phyloP scores from a whole-genome alignment of 1,284 basidiomycete genomes.

The Malassezia caprae region DNA sequence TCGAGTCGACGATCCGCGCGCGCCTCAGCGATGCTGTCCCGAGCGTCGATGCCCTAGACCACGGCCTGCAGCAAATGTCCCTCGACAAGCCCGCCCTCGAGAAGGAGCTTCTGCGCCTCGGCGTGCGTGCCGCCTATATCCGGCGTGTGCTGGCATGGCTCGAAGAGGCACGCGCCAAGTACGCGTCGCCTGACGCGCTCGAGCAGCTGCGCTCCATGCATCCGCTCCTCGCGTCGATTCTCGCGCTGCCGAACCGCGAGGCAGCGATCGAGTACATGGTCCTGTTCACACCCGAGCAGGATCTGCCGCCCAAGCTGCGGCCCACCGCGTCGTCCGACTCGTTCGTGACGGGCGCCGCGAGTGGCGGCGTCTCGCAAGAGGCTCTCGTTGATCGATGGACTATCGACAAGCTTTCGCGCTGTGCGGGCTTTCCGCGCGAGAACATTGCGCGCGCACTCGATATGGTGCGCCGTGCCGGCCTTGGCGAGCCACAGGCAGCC shows the following conservation, averaged over 20 bases:
- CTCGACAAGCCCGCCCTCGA: slow-evolving; percentile 24
- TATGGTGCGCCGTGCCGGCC: slow-evolving; percentile 1
- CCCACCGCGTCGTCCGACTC: slow-evolving; percentile 58
- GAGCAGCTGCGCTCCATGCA: slow-evolving; percentile 16
- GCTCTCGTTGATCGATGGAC: slow-evolving; percentile 66
- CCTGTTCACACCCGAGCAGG: slow-evolving; percentile 66
- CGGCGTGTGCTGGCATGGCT: slow-evolving; percentile 35
- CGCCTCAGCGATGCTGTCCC: slow-evolving; percentile 50
- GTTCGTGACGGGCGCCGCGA: slow-evolving; percentile 56
- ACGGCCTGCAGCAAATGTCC: background rate
- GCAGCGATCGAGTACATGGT: slow-evolving; percentile 67
- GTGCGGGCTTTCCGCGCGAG: slow-evolving; percentile 70
- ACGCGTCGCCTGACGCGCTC: slow-evolving; percentile 14
- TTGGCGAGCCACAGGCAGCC: background rate
- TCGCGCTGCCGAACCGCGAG: slow-evolving; percentile 50
- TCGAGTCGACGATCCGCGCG: slow-evolving; percentile 72
- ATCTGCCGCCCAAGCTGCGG: slow-evolving; percentile 55
- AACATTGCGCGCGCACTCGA: slow-evolving; percentile 57
- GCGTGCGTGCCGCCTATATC: slow-evolving; percentile 41
- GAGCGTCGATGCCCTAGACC: slow-evolving; percentile 14
- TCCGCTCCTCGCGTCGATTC: slow-evolving; percentile 31
- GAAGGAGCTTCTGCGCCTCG: slow-evolving; percentile 31
- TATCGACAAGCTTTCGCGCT: slow-evolving; percentile 68
- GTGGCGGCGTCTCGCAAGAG: slow-evolving; percentile 52
- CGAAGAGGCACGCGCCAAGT: slow-evolving; percentile 22